phyloP scores from a whole-genome alignment of 805 yeast species.

The Yamadazyma sp. region DNA sequence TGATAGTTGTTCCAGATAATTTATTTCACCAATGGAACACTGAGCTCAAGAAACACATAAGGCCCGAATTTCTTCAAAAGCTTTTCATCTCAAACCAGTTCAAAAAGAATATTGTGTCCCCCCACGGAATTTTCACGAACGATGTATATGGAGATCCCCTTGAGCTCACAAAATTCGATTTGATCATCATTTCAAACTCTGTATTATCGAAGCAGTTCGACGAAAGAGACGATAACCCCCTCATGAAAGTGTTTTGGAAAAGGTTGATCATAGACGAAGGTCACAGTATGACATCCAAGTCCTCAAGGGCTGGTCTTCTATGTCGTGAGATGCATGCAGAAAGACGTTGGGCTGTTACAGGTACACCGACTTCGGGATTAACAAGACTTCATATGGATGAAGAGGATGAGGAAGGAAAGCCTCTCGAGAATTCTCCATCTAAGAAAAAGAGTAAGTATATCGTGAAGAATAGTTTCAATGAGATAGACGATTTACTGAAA shows the following conservation, averaged over 20 bases:
- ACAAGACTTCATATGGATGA: constrained; percentile 55
- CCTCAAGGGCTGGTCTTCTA: constrained; percentile 48
- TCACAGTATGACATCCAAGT: constrained; percentile 57
- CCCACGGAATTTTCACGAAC: constrained; percentile 19
- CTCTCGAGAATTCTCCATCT: constrained; percentile 15
- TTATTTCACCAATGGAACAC: constrained; percentile 63
- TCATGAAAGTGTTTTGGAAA: constrained; percentile 59
- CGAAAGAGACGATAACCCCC: constrained; percentile 26
- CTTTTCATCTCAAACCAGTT: constrained; percentile 34
- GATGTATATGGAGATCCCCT: constrained; percentile 24
- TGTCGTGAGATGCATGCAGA: constrained; percentile 54
- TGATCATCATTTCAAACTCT: constrained; percentile 51
- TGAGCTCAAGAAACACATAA: constrained; percentile 58
- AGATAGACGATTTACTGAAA: constrained; percentile 51
- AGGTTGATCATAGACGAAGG: constrained; percentile 76
- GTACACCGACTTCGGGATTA: constrained; percentile 74
- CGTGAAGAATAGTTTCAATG: constrained; percentile 51
- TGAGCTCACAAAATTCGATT: constrained; percentile 46
- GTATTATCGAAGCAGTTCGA: constrained; percentile 45
- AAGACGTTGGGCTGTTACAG: constrained; percentile 72
- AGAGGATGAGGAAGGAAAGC: constrained; percentile 14
- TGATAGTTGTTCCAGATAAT: constrained; percentile 66
- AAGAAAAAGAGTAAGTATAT: constrained; percentile 36
- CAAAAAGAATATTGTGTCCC: constrained; percentile 19
- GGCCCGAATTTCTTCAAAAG: constrained; percentile 32